Conservation (phyloP, 805 yeast genomes). For the Metschnikowia drakensbergensis region DNA sequence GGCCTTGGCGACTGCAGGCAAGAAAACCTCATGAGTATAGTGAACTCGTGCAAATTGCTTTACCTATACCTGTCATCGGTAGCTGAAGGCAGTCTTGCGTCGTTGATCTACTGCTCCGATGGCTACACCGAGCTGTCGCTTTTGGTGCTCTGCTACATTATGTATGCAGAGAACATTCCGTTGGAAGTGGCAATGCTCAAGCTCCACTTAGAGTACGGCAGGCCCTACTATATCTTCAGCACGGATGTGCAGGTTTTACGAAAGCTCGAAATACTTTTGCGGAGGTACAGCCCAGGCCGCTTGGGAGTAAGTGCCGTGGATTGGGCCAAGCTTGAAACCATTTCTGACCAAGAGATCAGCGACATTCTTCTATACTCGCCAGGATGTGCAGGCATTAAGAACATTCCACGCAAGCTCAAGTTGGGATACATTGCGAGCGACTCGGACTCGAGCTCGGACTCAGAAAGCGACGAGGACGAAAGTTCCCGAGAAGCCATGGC, state of each 20-base stretch:
- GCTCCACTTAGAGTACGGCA: slow-evolving; percentile 57
- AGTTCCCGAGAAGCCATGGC: slow-evolving; percentile 1
- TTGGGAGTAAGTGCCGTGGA: slow-evolving; percentile 13
- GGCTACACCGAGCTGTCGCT: slow-evolving; percentile 91
- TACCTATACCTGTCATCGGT: slow-evolving; percentile 35
- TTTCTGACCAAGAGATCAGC: slow-evolving; percentile 30
- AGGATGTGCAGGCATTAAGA: neutral
- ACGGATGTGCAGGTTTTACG: slow-evolving; percentile 65
- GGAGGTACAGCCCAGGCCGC: slow-evolving; percentile 53
- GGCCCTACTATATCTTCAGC: slow-evolving; percentile 83
- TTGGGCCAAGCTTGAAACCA: slow-evolving; percentile 32
- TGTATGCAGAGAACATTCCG: slow-evolving; percentile 59
- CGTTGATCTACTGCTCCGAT: slow-evolving; percentile 75
- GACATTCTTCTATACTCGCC: slow-evolving; percentile 25
- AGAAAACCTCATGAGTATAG: slow-evolving; percentile 57
- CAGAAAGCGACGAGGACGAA: slow-evolving; percentile 13
- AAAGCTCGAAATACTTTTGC: slow-evolving; percentile 60
- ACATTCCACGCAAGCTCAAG: slow-evolving; percentile 13
- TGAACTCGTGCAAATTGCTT: slow-evolving; percentile 67
- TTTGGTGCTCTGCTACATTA: slow-evolving; percentile 63
- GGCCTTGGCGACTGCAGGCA: slow-evolving; percentile 68
- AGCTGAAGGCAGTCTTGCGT: slow-evolving; percentile 34
- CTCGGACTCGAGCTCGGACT: slow-evolving; percentile 20
- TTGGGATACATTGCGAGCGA: slow-evolving; percentile 30
- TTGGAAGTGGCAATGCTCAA: slow-evolving; percentile 64